Conservation (phyloP, 352 stramenopile genomes). For the Phytophthora litchii region DNA sequence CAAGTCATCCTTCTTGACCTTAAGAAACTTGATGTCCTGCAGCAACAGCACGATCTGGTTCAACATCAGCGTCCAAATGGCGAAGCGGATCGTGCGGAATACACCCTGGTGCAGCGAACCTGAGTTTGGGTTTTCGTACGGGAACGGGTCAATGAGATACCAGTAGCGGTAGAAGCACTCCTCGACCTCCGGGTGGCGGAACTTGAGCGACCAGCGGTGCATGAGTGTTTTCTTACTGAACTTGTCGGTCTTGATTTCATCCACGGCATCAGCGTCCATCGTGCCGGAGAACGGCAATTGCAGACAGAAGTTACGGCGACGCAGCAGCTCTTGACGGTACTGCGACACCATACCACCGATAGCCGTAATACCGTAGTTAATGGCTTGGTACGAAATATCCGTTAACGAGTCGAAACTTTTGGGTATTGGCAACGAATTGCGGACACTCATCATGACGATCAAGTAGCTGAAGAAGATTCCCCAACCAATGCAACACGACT, state of each 20-base stretch:
- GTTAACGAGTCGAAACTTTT: conserved; percentile 66
- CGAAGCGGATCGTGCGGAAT: conserved; percentile 78
- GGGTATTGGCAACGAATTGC: conserved; percentile 40
- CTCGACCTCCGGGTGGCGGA: conserved; percentile 74
- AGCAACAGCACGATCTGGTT: conserved; percentile 78
- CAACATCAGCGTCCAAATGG: conserved; percentile 68
- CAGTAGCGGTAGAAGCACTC: conserved; percentile 85
- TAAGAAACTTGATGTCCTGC: conserved; percentile 82
- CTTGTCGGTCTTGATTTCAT: conserved; percentile 70
- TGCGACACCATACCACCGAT: conserved; percentile 87
- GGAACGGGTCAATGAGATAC: conserved; percentile 88
- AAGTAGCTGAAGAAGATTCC: conserved; percentile 75
- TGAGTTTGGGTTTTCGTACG: conserved; percentile 84
- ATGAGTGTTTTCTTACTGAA: conserved; percentile 76
- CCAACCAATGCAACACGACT: conserved; percentile 75
- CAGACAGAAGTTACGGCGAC: conserved; percentile 78
- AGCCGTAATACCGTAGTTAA: conserved; percentile 83
- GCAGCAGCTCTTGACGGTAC: conserved; percentile 79
- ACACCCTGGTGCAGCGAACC: conserved; percentile 74
- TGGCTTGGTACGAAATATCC: conserved; percentile 81
- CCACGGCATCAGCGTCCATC: conserved; percentile 64
- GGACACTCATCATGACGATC: conserved; percentile 59
- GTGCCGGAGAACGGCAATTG: conserved; percentile 76
- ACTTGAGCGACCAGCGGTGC: conserved; percentile 71
- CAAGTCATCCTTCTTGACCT: conserved; percentile 58